Percentiles rank a stretch among this genome's conserved stretches.
These are phyloP conservation scores for Fusarium verticillioides DNA, from an alignment of 2,329 filamentous ascomycete species.

Conservation along the genomic window DNA sequence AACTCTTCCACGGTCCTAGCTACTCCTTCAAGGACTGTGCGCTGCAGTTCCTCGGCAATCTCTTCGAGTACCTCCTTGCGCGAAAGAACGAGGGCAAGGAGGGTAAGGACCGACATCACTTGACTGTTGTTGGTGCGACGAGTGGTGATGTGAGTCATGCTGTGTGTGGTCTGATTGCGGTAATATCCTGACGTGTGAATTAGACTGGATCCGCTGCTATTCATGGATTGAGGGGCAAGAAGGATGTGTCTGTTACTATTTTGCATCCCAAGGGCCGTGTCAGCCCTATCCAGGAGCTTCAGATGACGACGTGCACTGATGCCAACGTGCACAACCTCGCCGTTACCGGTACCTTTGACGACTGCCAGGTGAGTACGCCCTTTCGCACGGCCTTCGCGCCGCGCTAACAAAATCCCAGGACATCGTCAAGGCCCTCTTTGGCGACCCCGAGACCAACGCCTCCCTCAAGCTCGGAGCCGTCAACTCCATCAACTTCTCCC, in stretches of 20 bases:
- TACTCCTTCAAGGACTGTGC: slow-evolving; percentile 93
- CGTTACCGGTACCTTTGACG: slow-evolving; percentile 92
- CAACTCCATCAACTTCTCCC: slow-evolving; percentile 96
- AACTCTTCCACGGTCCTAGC: slow-evolving; percentile 95
- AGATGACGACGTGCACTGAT: slow-evolving; percentile 96
- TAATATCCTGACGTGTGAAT: neutral
- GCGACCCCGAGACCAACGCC: slow-evolving; percentile 84
- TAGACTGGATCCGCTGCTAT: slow-evolving; percentile 91
- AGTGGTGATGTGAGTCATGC: slow-evolving; percentile 69
- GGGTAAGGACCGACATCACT: slow-evolving; percentile 75
- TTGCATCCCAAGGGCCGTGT: slow-evolving; percentile 92
- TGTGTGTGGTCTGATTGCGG: neutral
- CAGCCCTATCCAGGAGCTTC: slow-evolving; percentile 90
- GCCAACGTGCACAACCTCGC: slow-evolving; percentile 92
- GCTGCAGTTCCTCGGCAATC: slow-evolving; percentile 93
- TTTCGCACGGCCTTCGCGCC: neutral
- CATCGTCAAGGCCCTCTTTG: slow-evolving; percentile 93
- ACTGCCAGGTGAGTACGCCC: slow-evolving; percentile 76
- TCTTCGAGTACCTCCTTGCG: slow-evolving; percentile 92
- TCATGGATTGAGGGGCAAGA: slow-evolving; percentile 93
- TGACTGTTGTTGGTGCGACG: slow-evolving; percentile 88
- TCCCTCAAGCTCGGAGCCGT: slow-evolving; percentile 88
- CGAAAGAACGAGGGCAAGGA: slow-evolving; percentile 68
- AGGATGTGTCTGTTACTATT: slow-evolving; percentile 97
- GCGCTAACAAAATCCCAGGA: slow-evolving; percentile 22